Base-by-base conservation (phyloP, 2,329 filamentous ascomycete species). In the Aspergillus flavus region DNA sequence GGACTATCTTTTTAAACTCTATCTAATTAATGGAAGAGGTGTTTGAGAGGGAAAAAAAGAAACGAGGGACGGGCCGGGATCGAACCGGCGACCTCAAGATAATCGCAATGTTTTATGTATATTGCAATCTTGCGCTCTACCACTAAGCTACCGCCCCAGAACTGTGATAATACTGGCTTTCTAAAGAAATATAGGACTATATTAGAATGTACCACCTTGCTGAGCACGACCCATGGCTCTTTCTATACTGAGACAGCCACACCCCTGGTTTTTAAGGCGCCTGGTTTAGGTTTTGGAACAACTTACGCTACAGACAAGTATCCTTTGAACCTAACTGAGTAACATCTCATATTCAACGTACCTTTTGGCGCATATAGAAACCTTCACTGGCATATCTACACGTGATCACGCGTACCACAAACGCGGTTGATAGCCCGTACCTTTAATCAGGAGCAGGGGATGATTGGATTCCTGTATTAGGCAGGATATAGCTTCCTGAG, bases 381-480 rank as follows among this genome's bases (percentile, higher is more conserved):
- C n/a, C 12, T 36, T 21, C 48, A 28, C 32, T 50, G 60, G 69
- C 64, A 66, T 63, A 58, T 63, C 32, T 59, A 57, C 68, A 73
- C 68, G 71, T 73, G 72, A 74, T 66, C 61, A 46, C 69, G 72
- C 65, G 71, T 73, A 59, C 45, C 57, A 43, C 21, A 7, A 50
- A 32, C 41, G 26, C 28, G 26, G 21, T 34, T 19, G 30, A 10
- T 12, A 21, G 3, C 43, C 34, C 30, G 52, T 36, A 23, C 32
- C 32, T 30, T 55, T 28, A 46, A 10, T 28, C 28, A 32, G n/a
- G 45, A 34, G 23, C 6, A 30, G 7, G 39, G 41, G n/a, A 28
- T 34, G 7, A 19, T 21, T 19, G 46, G 53, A 52, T 3, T 46
- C 19, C 34, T 36, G 16, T 41, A 52, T 11, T 4, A 39, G 36